Percentiles rank a stretch among this genome's conserved stretches.
Evolutionary conservation across 306 rosid species (phyloP).

Genomic region (Hippophae tibetana): DNA sequence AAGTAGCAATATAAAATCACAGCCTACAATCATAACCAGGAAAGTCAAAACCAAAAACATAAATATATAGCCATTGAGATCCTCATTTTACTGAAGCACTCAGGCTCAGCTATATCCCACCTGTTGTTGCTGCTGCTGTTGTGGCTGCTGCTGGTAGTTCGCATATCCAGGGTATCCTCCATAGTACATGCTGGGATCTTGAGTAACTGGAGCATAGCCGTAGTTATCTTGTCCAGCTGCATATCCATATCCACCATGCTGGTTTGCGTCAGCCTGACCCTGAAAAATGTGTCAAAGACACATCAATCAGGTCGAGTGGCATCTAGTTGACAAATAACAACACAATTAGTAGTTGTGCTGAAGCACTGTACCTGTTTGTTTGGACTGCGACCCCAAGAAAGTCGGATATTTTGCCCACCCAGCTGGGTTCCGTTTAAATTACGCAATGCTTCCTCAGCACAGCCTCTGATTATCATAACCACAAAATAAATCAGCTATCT

Average conservation of each 20-base stretch:
- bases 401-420: conserved; percentile 87
- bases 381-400: conserved; percentile 99
- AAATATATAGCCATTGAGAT: no score
- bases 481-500: not conserved
- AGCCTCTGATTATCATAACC: conserved; percentile 43
- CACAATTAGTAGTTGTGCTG: not conserved
- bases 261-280: conserved; percentile 53
- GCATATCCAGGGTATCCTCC: conserved; percentile 68
- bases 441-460: conserved; percentile 80
- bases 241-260: conserved; percentile 77
- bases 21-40: no score
- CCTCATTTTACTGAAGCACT: not conserved
- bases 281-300: conserved; percentile 20
- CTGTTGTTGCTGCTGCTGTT: conserved; percentile 56
- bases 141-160: conserved; percentile 45
- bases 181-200: conserved; percentile 75
- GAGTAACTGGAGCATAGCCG: conserved; percentile 68
- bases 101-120: conserved; percentile 56
- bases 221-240: conserved; percentile 66
- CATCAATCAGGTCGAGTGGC: not conserved
- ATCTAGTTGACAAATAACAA: not conserved
- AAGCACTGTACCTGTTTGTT: conserved; percentile 63
- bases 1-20: no score
- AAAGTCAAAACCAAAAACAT: no score
- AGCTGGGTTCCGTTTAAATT: conserved; percentile 49